Evolutionary conservation across 164 flowering plant genomes (phyloP), one percentile per base, ranked within the genome.

Genomic region (Kalanchoe fedtschenkoi): DNA sequence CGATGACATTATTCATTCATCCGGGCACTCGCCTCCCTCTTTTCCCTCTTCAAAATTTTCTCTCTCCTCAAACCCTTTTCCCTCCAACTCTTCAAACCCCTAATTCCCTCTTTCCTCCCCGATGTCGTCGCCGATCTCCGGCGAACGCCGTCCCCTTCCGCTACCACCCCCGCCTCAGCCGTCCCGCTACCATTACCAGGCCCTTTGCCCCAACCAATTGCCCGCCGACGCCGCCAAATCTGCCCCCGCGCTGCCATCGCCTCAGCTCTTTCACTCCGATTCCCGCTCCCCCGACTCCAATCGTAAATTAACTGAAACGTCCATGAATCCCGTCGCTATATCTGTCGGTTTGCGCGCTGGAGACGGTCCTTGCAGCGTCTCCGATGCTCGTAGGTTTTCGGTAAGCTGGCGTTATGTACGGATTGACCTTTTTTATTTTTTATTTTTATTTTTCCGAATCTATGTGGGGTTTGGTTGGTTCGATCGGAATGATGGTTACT

Each of bases 71-170:
- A 51, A 51, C 56, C 56, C 56, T 51, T 51, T 51, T 51, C 56
- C 56, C 56, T 51, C 56, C 56, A 51, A 51, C 56, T 51, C 56
- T 51, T 51, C 56, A 51, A 51, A 51, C 56, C 56, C 56, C 32
- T 51, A 51, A 51, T 51, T 26, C 56, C 5, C 54, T 22, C 13
- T 8, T 21, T 29, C 7, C 56, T n/a, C n/a, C n/a, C n/a, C n/a
- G n/a, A 51, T 51, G 56, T 51, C 56, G 17, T 51, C 56, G 32
- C 10, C 56, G 56, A 51, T 51, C 28, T 32, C 56, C 56, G 32
- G 32, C 32, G 32, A 51, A 26, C 8, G 39, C 39, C 39, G 39
- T 15, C 11, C 39, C 13, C 39, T 37, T 11, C 39, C 39, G 39
- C 56, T n/a, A n/a, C n/a, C n/a, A n/a, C n/a, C n/a, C n/a, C n/a